Evolutionary conservation across 805 yeast species (phyloP).

Genomic region (Pichia phayaonensis): DNA sequence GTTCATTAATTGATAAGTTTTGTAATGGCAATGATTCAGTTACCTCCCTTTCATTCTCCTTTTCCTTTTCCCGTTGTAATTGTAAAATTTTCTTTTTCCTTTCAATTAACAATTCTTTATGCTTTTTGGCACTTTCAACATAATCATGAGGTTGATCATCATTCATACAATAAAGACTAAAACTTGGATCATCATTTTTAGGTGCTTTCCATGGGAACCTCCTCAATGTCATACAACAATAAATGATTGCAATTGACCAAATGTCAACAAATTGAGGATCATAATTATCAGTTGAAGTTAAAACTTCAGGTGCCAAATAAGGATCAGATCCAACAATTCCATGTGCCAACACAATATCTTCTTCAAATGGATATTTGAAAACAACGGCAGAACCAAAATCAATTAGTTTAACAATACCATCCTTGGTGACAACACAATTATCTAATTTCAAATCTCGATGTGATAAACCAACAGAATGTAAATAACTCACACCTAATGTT

Average conservation of each 20-base stretch:
- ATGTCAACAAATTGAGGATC: conserved; percentile 76
- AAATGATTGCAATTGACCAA: conserved; percentile 80
- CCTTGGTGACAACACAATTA: conserved; percentile 68
- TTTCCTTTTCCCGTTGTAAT: conserved; percentile 19
- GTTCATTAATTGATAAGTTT: conserved; percentile 2
- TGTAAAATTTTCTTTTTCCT: conserved; percentile 42
- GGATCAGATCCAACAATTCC: conserved; percentile 87
- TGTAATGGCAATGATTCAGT: neutral
- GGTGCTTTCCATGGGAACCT: conserved; percentile 89
- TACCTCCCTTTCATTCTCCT: conserved; percentile 5
- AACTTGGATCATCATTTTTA: conserved; percentile 59
- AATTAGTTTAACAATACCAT: conserved; percentile 69
- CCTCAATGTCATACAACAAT: conserved; percentile 79
- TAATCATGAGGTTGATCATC: conserved; percentile 79
- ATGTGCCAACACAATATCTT: conserved; percentile 49
- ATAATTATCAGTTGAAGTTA: conserved; percentile 43
- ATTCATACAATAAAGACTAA: conserved; percentile 51
- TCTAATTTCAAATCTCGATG: conserved; percentile 79
- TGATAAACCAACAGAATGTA: conserved; percentile 73
- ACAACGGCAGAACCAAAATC: conserved; percentile 85
- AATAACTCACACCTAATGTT: conserved; percentile 60
- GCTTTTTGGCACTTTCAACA: conserved; percentile 61
- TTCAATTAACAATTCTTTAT: conserved; percentile 53
- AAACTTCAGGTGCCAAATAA: conserved; percentile 77
- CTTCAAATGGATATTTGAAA: conserved; percentile 68